These are phyloP conservation scores for Russula brevipes DNA, from an alignment of 768 basidiomycete genomes.

Conservation along the genomic window DNA sequence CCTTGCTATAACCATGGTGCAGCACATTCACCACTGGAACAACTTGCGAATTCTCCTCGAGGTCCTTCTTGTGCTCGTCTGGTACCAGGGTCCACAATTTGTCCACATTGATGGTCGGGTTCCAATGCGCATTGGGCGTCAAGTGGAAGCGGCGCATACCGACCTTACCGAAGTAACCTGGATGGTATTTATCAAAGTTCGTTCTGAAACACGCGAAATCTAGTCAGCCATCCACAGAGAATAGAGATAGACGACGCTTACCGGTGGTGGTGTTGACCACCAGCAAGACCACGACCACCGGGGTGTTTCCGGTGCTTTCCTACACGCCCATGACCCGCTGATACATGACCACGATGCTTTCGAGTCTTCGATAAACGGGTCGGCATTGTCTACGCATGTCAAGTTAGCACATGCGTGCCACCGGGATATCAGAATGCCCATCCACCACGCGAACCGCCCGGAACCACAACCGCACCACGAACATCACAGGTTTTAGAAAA, in stretches of 20 bases:
- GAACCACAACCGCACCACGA: slow-evolving; percentile 1
- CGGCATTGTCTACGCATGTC: slow-evolving; percentile 65
- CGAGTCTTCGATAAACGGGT: slow-evolving; percentile 95
- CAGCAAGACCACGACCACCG: slow-evolving; percentile 99
- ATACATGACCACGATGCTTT: slow-evolving; percentile 99
- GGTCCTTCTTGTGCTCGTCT: slow-evolving; percentile 70
- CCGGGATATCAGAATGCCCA: slow-evolving; percentile 36
- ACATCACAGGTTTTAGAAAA: background rate
- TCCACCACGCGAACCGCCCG: slow-evolving; percentile 39
- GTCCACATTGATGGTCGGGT: slow-evolving; percentile 97
- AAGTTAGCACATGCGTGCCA: slow-evolving; percentile 28
- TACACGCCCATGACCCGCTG: slow-evolving; percentile 99
- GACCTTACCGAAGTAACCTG: slow-evolving; percentile 99
- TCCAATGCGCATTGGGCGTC: slow-evolving; percentile 86
- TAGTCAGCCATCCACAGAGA: background rate
- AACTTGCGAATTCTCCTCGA: slow-evolving; percentile 68
- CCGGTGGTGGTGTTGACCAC: slow-evolving; percentile 99
- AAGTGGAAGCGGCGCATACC: slow-evolving; percentile 99
- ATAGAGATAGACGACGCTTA: slow-evolving; percentile 37
- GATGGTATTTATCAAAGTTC: slow-evolving; percentile 99
- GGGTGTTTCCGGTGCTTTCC: slow-evolving; percentile 99
- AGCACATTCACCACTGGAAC: slow-evolving; percentile 95
- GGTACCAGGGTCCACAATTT: slow-evolving; percentile 93
- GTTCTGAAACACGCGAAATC: slow-evolving; percentile 45
- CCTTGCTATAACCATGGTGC: slow-evolving; percentile 81